Percentiles rank a stretch among this genome's conserved stretches.
Evolutionary conservation across 1,139 yeast genomes (phyloP).

Genomic region (Arxiozyma heterogenica): DNA sequence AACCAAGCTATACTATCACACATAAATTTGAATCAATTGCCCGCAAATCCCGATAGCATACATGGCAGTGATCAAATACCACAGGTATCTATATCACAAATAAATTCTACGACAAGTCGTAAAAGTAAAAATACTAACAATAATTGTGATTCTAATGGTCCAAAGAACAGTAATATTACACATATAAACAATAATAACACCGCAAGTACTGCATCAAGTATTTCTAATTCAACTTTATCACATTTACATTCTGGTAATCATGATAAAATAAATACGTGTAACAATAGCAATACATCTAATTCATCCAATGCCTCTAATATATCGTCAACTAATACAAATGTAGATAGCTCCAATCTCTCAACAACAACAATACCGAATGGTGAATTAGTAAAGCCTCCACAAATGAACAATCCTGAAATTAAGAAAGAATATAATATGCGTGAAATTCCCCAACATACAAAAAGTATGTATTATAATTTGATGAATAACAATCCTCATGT

Average conservation of each 20-base stretch:
- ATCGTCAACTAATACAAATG: not conserved
- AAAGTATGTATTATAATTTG: slow-evolving; percentile 8
- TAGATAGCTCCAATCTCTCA: not conserved
- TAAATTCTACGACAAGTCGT: not conserved
- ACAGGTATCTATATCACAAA: not conserved
- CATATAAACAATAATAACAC: not conserved
- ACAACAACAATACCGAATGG: not conserved
- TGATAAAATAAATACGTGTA: not conserved
- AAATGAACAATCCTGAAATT: not conserved
- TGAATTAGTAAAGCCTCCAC: not conserved
- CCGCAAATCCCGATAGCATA: not conserved
- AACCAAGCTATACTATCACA: slow-evolving; percentile 4
- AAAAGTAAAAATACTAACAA: not conserved
- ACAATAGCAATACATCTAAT: not conserved
- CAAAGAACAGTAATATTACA: not conserved
- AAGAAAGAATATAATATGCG: slow-evolving; percentile 2
- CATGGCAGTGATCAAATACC: not conserved
- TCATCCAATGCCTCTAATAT: not conserved
- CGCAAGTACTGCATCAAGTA: not conserved
- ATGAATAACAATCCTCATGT: slow-evolving; percentile 17
- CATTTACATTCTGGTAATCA: not conserved
- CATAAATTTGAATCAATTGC: slow-evolving; percentile 4
- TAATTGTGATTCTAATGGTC: not conserved
- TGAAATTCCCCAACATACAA: slow-evolving; percentile 6
- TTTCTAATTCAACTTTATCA: not conserved